Evolutionary conservation across 1,284 basidiomycete genomes (phyloP).

Genomic region (Ceratobasidium sp.): DNA sequence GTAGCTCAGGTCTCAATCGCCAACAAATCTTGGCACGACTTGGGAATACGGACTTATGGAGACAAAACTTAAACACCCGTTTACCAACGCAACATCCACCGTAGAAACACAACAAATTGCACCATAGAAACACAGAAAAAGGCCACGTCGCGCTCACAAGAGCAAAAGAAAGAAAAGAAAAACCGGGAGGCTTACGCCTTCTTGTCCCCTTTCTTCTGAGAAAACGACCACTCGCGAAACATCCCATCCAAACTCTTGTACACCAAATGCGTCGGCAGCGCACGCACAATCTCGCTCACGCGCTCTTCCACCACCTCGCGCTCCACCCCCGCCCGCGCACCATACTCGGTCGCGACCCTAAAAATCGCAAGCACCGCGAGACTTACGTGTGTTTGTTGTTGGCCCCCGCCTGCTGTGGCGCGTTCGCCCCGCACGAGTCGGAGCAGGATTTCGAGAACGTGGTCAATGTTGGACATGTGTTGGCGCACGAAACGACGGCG

Average conservation of each 20-base stretch:
- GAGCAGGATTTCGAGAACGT: conserved; percentile 87
- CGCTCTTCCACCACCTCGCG: conserved; percentile 75
- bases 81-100: too few relatives aligned
- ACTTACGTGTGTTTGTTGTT: conserved; percentile 89
- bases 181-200: neutral
- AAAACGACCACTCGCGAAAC: conserved; percentile 79
- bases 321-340: conserved; percentile 69
- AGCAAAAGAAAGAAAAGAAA: neutral
- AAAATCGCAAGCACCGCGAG: conserved; percentile 91
- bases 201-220: conserved; percentile 37
- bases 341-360: conserved; percentile 81
- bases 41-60: neutral
- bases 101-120: too few relatives aligned
- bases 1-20: neutral
- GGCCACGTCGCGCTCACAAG: too few relatives aligned
- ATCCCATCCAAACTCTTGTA: conserved; percentile 90
- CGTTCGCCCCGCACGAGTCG: conserved; percentile 88
- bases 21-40: neutral
- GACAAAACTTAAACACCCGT: too few relatives aligned
- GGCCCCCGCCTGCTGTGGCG: conserved; percentile 62
- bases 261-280: conserved; percentile 81
- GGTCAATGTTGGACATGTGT: conserved; percentile 82
- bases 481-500: conserved; percentile 87
- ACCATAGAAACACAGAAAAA: too few relatives aligned
- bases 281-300: conserved; percentile 87